Conservation (phyloP, 352 stramenopile species). For the Pythium rishiriense region DNA sequence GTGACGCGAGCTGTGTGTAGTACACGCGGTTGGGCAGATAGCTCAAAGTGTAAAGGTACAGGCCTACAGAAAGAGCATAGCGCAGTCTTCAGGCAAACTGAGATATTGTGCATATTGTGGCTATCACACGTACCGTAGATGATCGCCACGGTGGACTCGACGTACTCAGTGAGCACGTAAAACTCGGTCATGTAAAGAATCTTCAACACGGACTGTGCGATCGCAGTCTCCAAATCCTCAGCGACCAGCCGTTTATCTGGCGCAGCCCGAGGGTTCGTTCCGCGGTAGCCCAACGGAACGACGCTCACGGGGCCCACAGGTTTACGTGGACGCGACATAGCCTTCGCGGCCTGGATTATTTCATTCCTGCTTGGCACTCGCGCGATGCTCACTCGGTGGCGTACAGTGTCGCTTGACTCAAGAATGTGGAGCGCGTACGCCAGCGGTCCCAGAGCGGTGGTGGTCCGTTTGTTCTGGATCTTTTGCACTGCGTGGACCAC, state of each 20-base stretch:
- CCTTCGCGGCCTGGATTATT: too few relatives aligned
- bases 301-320: too few relatives aligned
- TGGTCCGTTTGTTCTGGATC: too few relatives aligned
- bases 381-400: background rate
- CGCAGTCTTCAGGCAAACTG: too few relatives aligned
- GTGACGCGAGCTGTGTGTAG: conserved; percentile 5
- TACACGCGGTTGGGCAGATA: conserved; percentile 9
- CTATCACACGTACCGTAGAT: conserved; percentile 15
- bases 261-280: too few relatives aligned
- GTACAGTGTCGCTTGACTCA: background rate
- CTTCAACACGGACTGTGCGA: background rate
- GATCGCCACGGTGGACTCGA: conserved; percentile 25
- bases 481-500: background rate
- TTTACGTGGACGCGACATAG: too few relatives aligned
- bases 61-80: background rate
- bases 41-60: conserved; percentile 9
- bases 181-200: conserved; percentile 24
- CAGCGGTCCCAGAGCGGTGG: background rate
- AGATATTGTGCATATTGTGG: too few relatives aligned
- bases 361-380: background rate
- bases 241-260: too few relatives aligned
- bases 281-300: too few relatives aligned
- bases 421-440: conserved; percentile 7
- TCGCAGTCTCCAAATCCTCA: background rate
- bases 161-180: conserved; percentile 26